Conservation (phyloP, 208 protist species). For the Leishmania turanica region DNA sequence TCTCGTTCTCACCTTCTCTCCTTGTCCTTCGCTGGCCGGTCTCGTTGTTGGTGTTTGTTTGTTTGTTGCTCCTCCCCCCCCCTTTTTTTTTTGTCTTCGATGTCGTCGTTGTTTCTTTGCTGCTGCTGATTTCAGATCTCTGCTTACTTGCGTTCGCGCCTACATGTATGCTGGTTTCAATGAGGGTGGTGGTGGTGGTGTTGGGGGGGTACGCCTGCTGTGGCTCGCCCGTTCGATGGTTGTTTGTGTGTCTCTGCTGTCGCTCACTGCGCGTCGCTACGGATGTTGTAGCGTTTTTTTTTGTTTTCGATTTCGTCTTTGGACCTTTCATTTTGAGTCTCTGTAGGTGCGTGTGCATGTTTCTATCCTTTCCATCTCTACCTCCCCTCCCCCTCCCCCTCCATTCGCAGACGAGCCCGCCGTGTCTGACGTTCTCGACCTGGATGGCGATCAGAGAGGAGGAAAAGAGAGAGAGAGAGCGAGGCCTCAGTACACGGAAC, state of each 20-base stretch:
- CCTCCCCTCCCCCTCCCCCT: neutral
- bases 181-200: neutral
- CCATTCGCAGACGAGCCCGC: no score
- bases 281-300: conserved; percentile 13
- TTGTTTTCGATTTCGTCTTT: neutral
- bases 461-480: neutral
- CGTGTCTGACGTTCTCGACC: neutral
- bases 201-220: neutral
- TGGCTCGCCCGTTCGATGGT: neutral
- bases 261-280: neutral
- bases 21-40: neutral
- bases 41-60: neutral
- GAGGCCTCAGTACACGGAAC: neutral
- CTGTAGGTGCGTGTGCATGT: conserved; percentile 9
- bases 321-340: neutral
- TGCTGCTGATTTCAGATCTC: neutral
- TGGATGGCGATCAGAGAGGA: neutral
- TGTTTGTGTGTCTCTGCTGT: neutral
- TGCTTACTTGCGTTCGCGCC: neutral
- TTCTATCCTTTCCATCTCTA: neutral
- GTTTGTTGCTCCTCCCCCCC: neutral
- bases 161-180: neutral
- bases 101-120: neutral
- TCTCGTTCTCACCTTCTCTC: neutral
- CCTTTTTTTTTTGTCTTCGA: neutral